Base-by-base conservation (phyloP, 2,329 filamentous ascomycete genomes). In the Sporothrix dimorphospora region DNA sequence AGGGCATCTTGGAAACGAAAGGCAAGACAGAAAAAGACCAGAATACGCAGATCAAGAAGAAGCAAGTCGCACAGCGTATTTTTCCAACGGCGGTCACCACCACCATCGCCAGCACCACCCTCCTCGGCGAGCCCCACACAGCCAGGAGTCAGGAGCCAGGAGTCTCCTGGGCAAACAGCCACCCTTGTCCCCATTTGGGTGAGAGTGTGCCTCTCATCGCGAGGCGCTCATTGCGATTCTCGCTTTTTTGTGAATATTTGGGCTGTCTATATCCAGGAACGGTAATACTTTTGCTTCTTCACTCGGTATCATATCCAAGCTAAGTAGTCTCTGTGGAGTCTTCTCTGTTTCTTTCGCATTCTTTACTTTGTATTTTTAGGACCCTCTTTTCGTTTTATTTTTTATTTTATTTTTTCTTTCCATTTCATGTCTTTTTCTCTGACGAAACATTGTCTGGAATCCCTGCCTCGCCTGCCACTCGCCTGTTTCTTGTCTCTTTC, bases 91-190 rank as follows among this genome's bases (percentile, higher is more conserved):
- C 49, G 34, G 49, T 51, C 65, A 68, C 30, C 19, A 19, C 16
- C 63, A 27, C n/a, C 34, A 63, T 14, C 38, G 4, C 27, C 27
- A n/a, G 11, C 55, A 61, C 34, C 30, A 61, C 30, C 30, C 51
- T 16, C 49, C 38, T 68, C 47, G 65, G 65, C 65, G 65, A 53
- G 45, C 65, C 45, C 66, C 66, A 69, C 66, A 69, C 66, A 69
- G 30, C 65, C 30, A 68, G 19, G 63, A 16, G 38, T 12, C n/a
- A n/a, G n/a, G n/a, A n/a, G n/a, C n/a, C n/a, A n/a, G n/a, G n/a
- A n/a, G n/a, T 7, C 38, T 63, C n/a, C 59, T 45, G 59, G 38
- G 38, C 38, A 45, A n/a, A 45, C 59, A 14, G 21, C n/a, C 59
- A 27, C 59, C n/a, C 57, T 63, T 42, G 57, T 63, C n/a, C 57